A percentile compares a stretch with the other conserved stretches of the same genome.
These are phyloP conservation scores for Aspergillus indologenus DNA, from an alignment of 495 filamentous ascomycete genomes.

Conservation along the genomic window DNA sequence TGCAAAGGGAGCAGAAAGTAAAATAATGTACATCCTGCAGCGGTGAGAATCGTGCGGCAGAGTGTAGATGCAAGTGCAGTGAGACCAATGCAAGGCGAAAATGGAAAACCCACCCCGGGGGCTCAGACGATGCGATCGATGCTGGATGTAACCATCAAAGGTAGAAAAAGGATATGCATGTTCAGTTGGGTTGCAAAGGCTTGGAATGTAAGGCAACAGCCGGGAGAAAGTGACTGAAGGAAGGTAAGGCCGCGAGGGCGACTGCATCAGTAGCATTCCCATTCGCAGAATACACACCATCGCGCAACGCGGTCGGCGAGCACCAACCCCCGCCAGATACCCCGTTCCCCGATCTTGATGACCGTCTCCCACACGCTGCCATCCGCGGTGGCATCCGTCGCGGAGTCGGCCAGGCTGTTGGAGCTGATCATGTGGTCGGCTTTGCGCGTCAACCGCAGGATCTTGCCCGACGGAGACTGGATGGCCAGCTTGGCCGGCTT, in stretches of 20 bases:
- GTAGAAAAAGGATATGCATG: not conserved
- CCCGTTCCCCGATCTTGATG: constrained; percentile 91
- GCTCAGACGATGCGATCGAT: not conserved
- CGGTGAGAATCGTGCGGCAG: too few species aligned
- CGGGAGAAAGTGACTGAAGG: too few species aligned
- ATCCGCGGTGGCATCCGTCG: constrained; percentile 58
- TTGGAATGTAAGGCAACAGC: too few species aligned
- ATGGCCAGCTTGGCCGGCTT: constrained; percentile 97
- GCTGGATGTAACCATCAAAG: not conserved
- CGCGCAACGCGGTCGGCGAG: constrained; percentile 91
- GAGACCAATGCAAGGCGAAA: not conserved
- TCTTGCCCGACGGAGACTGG: constrained; percentile 93
- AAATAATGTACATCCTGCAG: too few species aligned
- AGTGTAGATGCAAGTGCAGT: not conserved
- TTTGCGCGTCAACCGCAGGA: constrained; percentile 84
- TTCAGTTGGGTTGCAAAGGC: not conserved
- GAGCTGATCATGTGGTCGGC: constrained; percentile 62
- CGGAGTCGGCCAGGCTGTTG: constrained; percentile 40
- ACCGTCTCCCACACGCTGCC: constrained; percentile 95
- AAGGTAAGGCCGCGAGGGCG: too few species aligned
- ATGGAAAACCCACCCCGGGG: too few species aligned
- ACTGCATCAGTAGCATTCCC: constrained; percentile 60
- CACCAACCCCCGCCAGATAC: constrained; percentile 89
- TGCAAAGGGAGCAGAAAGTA: too few species aligned
- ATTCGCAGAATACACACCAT: constrained; percentile 99